Conservation (phyloP, 305 asterid species). For the Galium porrigens region DNA sequence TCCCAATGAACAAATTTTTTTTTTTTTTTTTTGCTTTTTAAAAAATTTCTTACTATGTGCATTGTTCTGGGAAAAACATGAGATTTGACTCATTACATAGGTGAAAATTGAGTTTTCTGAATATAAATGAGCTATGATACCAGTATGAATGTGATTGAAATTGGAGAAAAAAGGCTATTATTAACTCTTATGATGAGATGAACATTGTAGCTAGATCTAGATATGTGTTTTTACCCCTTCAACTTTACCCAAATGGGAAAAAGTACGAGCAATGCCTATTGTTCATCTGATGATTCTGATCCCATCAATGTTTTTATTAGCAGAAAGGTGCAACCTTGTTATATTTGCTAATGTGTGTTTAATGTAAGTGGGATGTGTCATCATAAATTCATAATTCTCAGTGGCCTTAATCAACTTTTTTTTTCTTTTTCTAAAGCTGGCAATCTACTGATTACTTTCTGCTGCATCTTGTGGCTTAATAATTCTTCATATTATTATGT, state of each 20-base stretch:
- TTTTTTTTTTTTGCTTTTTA: background rate
- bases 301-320: background rate
- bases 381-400: conserved; percentile 4
- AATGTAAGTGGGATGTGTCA: conserved; percentile 4
- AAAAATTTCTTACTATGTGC: background rate
- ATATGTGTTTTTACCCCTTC: background rate
- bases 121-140: conserved; percentile 2
- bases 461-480: conserved; percentile 9
- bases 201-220: conserved; percentile 11
- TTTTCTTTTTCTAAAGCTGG: conserved; percentile 9
- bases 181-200: background rate
- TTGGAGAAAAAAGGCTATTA: conserved; percentile 6
- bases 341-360: conserved; percentile 1
- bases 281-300: background rate
- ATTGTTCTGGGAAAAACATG: background rate
- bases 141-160: conserved; percentile 1
- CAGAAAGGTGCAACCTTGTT: background rate
- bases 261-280: background rate
- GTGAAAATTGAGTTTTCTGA: background rate
- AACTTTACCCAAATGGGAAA: conserved; percentile 3
- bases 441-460: conserved; percentile 12
- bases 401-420: conserved; percentile 7
- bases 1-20: background rate
- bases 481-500: conserved; percentile 16
- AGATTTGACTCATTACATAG: background rate